Evolutionary conservation across 305 asterid species (phyloP).

Genomic region (Solanum hybrid): DNA sequence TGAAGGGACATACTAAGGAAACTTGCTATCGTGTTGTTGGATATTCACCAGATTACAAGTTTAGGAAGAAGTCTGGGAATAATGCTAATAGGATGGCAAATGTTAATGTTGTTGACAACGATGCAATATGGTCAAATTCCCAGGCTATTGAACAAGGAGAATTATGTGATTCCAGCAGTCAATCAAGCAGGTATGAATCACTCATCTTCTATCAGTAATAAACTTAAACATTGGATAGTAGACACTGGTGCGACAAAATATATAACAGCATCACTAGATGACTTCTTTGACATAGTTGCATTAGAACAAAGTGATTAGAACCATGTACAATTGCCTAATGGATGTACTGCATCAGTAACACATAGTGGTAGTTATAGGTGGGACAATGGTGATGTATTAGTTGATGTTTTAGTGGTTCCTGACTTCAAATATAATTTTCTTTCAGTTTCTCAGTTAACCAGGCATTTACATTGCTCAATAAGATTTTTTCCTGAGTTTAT

Average conservation of each 20-base stretch:
- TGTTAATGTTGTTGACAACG: not conserved
- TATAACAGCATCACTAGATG: not conserved
- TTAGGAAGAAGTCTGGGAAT: not conserved
- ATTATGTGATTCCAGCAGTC: not conserved
- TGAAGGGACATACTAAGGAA: not conserved
- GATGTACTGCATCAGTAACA: too few species aligned
- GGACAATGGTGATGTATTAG: too few species aligned
- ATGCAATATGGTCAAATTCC: not conserved
- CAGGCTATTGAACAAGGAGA: not conserved
- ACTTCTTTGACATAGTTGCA: not conserved
- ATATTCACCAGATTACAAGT: not conserved
- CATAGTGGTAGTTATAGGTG: too few species aligned
- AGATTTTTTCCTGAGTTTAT: too few species aligned
- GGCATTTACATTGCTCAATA: too few species aligned
- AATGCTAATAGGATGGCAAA: too few species aligned
- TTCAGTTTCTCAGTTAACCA: too few species aligned
- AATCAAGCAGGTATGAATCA: not conserved
- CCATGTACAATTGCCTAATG: not conserved
- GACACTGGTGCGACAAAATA: not conserved
- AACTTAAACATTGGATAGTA: not conserved
- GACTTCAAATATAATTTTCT: too few species aligned
- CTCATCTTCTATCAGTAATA: too few species aligned
- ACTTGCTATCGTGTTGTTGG: not conserved
- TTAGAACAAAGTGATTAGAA: not conserved
- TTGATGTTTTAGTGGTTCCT: too few species aligned